Evolutionary conservation across 2,329 filamentous ascomycete species (phyloP).

Genomic region (Fusarium sp.): DNA sequence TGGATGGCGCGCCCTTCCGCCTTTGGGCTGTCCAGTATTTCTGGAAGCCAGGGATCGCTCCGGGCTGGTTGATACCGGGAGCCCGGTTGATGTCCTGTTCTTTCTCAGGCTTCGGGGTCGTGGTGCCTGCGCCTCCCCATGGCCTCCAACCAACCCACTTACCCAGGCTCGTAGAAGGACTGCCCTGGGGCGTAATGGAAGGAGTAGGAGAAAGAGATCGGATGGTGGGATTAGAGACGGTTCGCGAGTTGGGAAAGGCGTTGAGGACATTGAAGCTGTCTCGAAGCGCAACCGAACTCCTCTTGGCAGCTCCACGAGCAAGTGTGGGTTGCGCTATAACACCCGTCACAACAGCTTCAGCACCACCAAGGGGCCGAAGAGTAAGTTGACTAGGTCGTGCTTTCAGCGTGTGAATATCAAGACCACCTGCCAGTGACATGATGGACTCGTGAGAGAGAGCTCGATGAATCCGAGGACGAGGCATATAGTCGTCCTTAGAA

Average conservation of each 20-base stretch:
- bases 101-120: conserved; percentile 31
- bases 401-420: conserved; percentile 89
- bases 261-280: conserved; percentile 57
- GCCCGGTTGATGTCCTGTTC: conserved; percentile 59
- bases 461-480: conserved; percentile 66
- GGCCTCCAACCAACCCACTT: conserved; percentile 62
- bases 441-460: conserved; percentile 87
- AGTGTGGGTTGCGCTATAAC: conserved; percentile 70
- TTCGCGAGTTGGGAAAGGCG: conserved; percentile 49
- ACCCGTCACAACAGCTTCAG: conserved; percentile 67
- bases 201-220: conserved; percentile 43
- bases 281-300: conserved; percentile 67
- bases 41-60: conserved; percentile 77
- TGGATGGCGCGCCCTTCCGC: conserved; percentile 63
- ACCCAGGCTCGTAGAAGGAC: conserved; percentile 48
- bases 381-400: conserved; percentile 80
- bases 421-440: conserved; percentile 84
- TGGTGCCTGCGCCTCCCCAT: conserved; percentile 50
- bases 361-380: conserved; percentile 62
- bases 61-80: conserved; percentile 83
- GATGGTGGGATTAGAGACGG: conserved; percentile 46
- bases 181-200: conserved; percentile 35
- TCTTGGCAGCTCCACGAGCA: conserved; percentile 56
- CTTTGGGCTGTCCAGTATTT: conserved; percentile 63
- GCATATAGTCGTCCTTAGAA: conserved; percentile 49